A percentile compares a stretch with the other conserved stretches of the same genome.
These are phyloP conservation scores for Scenedesmus sp. DNA, from an alignment of 163 green algal species.

Conservation along the genomic window DNA sequence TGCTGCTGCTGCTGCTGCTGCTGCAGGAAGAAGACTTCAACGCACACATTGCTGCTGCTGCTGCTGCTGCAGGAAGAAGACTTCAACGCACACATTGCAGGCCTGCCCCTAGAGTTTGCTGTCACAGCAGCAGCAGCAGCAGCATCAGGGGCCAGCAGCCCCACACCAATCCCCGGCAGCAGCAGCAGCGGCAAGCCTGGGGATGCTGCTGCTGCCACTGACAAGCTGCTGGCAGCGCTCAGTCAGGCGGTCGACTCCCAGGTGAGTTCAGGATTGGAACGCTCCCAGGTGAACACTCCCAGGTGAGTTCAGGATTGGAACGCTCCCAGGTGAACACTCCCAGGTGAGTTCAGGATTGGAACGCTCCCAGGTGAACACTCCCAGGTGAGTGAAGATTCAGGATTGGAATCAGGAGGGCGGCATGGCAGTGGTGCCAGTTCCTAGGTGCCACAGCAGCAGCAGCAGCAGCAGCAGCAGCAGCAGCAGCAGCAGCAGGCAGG, in stretches of 20 bases:
- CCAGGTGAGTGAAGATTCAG: too few relatives aligned
- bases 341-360: too few relatives aligned
- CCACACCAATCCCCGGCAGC: constrained; percentile 19
- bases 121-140: constrained; percentile 45
- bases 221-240: constrained; percentile 32
- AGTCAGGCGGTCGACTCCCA: constrained; percentile 21
- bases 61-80: constrained; percentile 74
- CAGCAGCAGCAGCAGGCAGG: too few relatives aligned
- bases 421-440: too few relatives aligned
- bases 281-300: too few relatives aligned
- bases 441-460: too few relatives aligned
- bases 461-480: too few relatives aligned
- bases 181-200: constrained; percentile 7
- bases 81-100: constrained; percentile 69
- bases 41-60: neutral
- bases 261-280: neutral
- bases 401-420: too few relatives aligned
- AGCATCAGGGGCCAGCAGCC: constrained; percentile 29
- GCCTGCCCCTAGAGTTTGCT: constrained; percentile 62
- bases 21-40: neutral
- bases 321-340: too few relatives aligned
- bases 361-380: too few relatives aligned
- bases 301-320: too few relatives aligned
- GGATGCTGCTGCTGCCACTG: neutral
- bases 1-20: neutral